Base-by-base conservation (phyloP, 2,329 filamentous ascomycete genomes). In the Fusarium armeniacum region DNA sequence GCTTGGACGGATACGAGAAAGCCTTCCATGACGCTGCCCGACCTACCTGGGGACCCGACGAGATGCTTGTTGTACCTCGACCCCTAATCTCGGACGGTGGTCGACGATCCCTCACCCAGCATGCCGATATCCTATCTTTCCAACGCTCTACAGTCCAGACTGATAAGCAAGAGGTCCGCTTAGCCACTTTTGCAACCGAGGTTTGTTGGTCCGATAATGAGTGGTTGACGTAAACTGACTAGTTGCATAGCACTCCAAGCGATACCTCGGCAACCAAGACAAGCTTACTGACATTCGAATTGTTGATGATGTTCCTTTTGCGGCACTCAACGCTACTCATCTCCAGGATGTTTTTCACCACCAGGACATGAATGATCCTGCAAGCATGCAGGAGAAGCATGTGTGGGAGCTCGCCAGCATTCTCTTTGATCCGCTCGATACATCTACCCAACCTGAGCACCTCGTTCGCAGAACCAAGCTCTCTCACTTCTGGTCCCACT, bases 381-480 rank as follows among this genome's bases (percentile, higher is more conserved):
- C 83, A 24, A 83, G 79, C 56, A 79, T 82, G 22, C 88, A 93
- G 60, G 93, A 97, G 79, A 88, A 89, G 74, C 84, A 89, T 16
- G 89, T 96, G 1, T 99, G 97, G 96, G 87, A 93, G 65, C 84
- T 99, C 36, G 91, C 93, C 2, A 92, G 92, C 60, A 90, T 98
- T 38, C 85, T 99, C 5, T 99, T 97, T 75, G 94, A 97, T 70
- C 84, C 89, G n/a, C 67, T 89, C 13, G 82, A 66, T 4, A 50
- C 82, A 18, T 76, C 85, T 4, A 81, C 84, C 1, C 73, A 82
- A 13, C 75, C 79, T 1, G 73, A 78, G 7, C 78, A 83, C 36
- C 76, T 78, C 43, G 46, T 81, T 22, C 86, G 88, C 36, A 86
- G 91, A 70, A 87, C 90, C 60, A 88, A 85, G 57, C 83, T 98